Evolutionary conservation across 345 rosid genomes (phyloP), one percentile per base, ranked within the genome.

Genomic region (Rhizophora apiculata): DNA sequence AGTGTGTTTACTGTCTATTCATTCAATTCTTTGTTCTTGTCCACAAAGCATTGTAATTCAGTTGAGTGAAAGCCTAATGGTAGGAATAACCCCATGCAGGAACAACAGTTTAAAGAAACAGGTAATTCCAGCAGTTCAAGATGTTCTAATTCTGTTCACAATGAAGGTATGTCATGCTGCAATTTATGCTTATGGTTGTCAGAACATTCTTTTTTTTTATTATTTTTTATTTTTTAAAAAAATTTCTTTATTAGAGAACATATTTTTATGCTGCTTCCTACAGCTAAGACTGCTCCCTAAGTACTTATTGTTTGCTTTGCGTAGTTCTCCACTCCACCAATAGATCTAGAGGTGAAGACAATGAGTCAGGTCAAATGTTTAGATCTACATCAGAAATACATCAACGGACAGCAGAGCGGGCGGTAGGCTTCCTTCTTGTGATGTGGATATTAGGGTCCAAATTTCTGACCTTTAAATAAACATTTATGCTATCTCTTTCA

Each of bases 371-470:
- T 75, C 84, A 87, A 77, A 88, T 88, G 81, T 48, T 80, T 55
- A 88, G 88, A 85, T 90, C 90, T 72, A 81, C 72, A 57, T 67
- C 81, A 73, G 98, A 91, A 82, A 88, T 86, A 79, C 87, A 91
- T 79, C 91, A 88, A 66, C 79, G 89, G 68, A 88, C 94, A 60
- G 82, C 90, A 62, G 98, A 91, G 73, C 89, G 96, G 49, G 93
- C 92, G 36, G 98, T 94, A 86, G 36, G 86, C n/a, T 65, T 76
- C 60, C 27, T 76, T 24, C 31, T 66, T 58, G 54, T 43, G 9
- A 49, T 57, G 39, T 22, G 1, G 7, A 16, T 36, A 11, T 36
- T 19, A 15, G 30, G 13, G 58, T 60, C 49, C 22, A 37, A 58
- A 59, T 72, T 62, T 54, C 51, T 24, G 65, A 64, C 55, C 30